These are phyloP conservation scores for Chenopodium quinoa DNA, from an alignment of 148 eudicot genomes.

Conservation along the genomic window DNA sequence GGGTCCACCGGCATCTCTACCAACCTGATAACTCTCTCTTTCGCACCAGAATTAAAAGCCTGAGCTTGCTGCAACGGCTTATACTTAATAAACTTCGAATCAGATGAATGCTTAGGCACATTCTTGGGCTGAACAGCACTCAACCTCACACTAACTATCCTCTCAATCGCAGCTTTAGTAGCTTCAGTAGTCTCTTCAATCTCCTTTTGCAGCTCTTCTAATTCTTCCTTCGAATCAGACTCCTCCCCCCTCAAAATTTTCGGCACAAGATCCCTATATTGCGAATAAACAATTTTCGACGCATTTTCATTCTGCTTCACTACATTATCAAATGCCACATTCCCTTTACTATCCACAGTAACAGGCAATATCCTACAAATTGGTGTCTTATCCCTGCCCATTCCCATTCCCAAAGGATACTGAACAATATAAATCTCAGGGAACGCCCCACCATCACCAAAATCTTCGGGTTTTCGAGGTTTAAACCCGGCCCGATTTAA, in stretches of 20 bases:
- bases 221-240: conserved; percentile 44
- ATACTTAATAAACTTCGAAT: conserved; percentile 74
- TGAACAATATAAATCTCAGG: conserved; percentile 77
- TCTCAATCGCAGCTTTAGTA: conserved; percentile 75
- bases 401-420: conserved; percentile 56
- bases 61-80: conserved; percentile 77
- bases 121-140: conserved; percentile 90
- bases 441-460: conserved; percentile 90
- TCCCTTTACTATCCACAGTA: conserved; percentile 69
- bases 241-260: conserved; percentile 49
- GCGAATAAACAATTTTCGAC: conserved; percentile 67
- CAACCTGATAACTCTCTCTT: conserved; percentile 81
- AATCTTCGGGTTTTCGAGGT: conserved; percentile 72
- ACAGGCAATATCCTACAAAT: conserved; percentile 66
- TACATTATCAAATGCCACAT: conserved; percentile 74
- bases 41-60: conserved; percentile 83
- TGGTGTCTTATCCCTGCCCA: conserved; percentile 59
- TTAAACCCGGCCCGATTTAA: conserved; percentile 55
- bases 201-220: conserved; percentile 56
- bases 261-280: conserved; percentile 68
- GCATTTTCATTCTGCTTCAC: conserved; percentile 82
- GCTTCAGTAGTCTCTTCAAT: conserved; percentile 72
- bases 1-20: conserved; percentile 93
- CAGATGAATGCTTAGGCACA: conserved; percentile 62
- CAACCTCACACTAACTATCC: conserved; percentile 68